Percentiles rank a stretch among this genome's conserved stretches.
These are phyloP conservation scores for Aspergillus bridgeri DNA, from an alignment of 495 filamentous ascomycete species.

Conservation along the genomic window DNA sequence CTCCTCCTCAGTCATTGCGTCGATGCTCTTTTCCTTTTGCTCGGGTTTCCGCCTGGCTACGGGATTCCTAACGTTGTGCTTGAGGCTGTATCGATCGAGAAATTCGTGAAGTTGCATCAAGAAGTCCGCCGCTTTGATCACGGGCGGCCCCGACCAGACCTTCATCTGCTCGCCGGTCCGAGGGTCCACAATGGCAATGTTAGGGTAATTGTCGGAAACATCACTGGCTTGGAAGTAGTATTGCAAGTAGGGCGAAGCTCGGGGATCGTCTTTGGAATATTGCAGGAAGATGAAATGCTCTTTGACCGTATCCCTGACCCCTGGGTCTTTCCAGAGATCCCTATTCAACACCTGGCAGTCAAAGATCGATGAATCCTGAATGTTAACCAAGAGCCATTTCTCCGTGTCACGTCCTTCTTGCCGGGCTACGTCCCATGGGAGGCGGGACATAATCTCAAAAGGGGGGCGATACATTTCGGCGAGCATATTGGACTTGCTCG, in stretches of 20 bases:
- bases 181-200: conserved; percentile 93
- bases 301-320: conserved; percentile 71
- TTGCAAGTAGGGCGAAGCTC: conserved; percentile 73
- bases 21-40: conserved; percentile 67
- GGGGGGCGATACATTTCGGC: conserved; percentile 91
- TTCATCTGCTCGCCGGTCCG: conserved; percentile 97
- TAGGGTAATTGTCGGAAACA: conserved; percentile 79
- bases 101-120: conserved; percentile 91
- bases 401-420: conserved; percentile 76
- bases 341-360: conserved; percentile 90
- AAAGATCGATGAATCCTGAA: conserved; percentile 88
- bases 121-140: conserved; percentile 74
- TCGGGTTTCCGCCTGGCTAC: conserved; percentile 78
- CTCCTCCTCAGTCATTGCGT: conserved; percentile 92
- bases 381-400: conserved; percentile 94
- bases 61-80: conserved; percentile 83
- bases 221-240: conserved; percentile 81
- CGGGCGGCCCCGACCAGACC: conserved; percentile 83
- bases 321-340: conserved; percentile 87
- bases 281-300: conserved; percentile 97
- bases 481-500: conserved; percentile 66
- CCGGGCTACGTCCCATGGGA: conserved; percentile 76
- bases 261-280: conserved; percentile 74
- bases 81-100: conserved; percentile 89
- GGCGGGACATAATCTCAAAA: conserved; percentile 73